Evolutionary conservation across 257 asterid genomes (phyloP).

Genomic region (Solanum megistacrolobum): DNA sequence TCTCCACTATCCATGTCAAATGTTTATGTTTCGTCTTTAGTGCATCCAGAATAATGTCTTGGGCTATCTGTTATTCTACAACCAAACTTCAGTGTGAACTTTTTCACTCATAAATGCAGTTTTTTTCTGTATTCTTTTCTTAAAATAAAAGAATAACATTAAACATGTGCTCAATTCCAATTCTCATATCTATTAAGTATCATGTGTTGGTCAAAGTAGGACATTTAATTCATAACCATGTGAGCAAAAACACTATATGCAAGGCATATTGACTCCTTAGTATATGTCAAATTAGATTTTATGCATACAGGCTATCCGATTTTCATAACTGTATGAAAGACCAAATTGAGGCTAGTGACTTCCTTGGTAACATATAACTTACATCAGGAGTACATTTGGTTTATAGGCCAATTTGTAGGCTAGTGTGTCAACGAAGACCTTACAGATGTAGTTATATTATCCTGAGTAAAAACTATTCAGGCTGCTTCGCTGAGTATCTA

Average conservation of each 20-base stretch:
- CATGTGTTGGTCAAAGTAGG: not conserved
- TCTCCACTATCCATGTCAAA: not conserved
- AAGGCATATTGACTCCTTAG: not conserved
- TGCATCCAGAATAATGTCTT: not conserved
- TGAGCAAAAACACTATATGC: not conserved
- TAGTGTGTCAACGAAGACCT: not conserved
- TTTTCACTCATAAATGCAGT: not conserved
- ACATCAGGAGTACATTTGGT: not conserved
- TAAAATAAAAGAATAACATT: not conserved
- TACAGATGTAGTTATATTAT: not conserved
- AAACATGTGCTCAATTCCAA: not conserved
- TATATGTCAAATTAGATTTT: not conserved
- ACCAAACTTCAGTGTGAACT: not conserved
- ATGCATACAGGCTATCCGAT: not conserved
- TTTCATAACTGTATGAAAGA: not conserved
- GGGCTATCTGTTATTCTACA: not conserved
- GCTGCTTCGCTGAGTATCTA: not conserved
- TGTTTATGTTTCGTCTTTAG: not conserved
- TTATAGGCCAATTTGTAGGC: not conserved
- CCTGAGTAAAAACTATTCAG: not conserved
- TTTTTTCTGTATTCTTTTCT: not conserved
- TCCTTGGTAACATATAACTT: not conserved
- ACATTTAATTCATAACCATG: not conserved
- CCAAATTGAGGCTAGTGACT: not conserved
- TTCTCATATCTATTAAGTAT: not conserved